Evolutionary conservation across 257 asterid genomes (phyloP).

Genomic region (Solanum chmielewskii): DNA sequence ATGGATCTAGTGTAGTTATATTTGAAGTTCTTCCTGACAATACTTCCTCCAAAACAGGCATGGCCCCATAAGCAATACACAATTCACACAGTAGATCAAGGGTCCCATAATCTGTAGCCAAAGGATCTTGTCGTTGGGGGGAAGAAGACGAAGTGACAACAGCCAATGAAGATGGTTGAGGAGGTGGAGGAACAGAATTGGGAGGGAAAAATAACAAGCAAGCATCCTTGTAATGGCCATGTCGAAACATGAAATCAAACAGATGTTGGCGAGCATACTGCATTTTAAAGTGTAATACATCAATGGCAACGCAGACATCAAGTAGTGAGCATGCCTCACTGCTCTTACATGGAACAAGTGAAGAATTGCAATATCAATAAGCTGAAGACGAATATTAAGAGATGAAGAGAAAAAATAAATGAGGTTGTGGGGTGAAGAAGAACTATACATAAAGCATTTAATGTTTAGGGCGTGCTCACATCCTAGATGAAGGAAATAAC

Average conservation of each 20-base stretch:
- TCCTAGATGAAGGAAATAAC: not conserved
- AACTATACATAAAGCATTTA: not conserved
- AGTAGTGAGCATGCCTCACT: not conserved
- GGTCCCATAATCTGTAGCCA: constrained; percentile 87
- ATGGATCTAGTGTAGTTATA: constrained; percentile 30
- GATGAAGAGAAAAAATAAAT: not conserved
- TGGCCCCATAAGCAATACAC: constrained; percentile 81
- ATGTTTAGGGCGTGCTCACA: not conserved
- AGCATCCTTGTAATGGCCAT: constrained; percentile 82
- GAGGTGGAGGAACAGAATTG: constrained; percentile 57
- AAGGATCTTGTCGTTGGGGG: constrained; percentile 76
- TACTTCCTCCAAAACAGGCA: constrained; percentile 81
- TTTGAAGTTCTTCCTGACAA: constrained; percentile 46
- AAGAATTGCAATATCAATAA: not conserved
- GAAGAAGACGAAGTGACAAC: constrained; percentile 65
- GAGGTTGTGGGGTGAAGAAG: not conserved
- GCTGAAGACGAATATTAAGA: not conserved
- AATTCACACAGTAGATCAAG: constrained; percentile 82
- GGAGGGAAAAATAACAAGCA: constrained; percentile 80
- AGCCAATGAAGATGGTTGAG: constrained; percentile 56
- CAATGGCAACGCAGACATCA: not conserved
- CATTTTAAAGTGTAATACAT: constrained; percentile 14
- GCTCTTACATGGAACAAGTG: not conserved
- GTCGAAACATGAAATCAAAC: constrained; percentile 88
- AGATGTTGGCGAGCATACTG: constrained; percentile 92